These are phyloP conservation scores for Sideroxylon spinosum DNA, from an alignment of 179 eudicot species.

Conservation along the genomic window DNA sequence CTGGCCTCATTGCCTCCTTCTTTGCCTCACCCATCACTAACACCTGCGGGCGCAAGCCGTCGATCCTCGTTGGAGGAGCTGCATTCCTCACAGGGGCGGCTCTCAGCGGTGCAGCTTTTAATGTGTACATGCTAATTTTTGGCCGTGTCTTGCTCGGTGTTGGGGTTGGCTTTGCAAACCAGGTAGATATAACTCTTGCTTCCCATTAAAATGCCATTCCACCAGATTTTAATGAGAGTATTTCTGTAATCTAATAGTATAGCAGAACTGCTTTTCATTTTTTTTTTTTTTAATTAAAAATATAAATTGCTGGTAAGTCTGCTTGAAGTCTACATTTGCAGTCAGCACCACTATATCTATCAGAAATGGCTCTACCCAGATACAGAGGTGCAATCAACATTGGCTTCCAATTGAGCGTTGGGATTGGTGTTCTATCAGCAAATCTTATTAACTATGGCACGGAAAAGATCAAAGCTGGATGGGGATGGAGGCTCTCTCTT, in stretches of 20 bases:
- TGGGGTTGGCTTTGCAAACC: slow-evolving; percentile 46
- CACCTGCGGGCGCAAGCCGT: slow-evolving; percentile 35
- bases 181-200: slow-evolving; percentile 22
- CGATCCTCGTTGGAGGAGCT: slow-evolving; percentile 34
- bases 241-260: too few relatives aligned
- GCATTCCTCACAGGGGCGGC: slow-evolving; percentile 39
- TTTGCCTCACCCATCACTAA: slow-evolving; percentile 32
- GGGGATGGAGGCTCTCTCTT: slow-evolving; percentile 48
- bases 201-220: too few relatives aligned
- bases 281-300: background rate
- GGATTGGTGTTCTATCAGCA: slow-evolving; percentile 29
- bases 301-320: background rate
- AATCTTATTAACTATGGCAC: slow-evolving; percentile 36
- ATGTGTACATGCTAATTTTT: slow-evolving; percentile 37
- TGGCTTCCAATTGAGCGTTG: slow-evolving; percentile 41
- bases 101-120: slow-evolving; percentile 37
- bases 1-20: slow-evolving; percentile 41
- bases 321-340: slow-evolving; percentile 14
- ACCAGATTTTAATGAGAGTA: too few relatives aligned
- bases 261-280: too few relatives aligned
- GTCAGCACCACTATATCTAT: slow-evolving; percentile 42
- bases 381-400: slow-evolving; percentile 40
- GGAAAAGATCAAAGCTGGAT: slow-evolving; percentile 32
- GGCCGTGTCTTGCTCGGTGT: slow-evolving; percentile 39
- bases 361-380: slow-evolving; percentile 49